Evolutionary conservation across 1,284 basidiomycete species (phyloP).

Genomic region (Omphalotus olearius): DNA sequence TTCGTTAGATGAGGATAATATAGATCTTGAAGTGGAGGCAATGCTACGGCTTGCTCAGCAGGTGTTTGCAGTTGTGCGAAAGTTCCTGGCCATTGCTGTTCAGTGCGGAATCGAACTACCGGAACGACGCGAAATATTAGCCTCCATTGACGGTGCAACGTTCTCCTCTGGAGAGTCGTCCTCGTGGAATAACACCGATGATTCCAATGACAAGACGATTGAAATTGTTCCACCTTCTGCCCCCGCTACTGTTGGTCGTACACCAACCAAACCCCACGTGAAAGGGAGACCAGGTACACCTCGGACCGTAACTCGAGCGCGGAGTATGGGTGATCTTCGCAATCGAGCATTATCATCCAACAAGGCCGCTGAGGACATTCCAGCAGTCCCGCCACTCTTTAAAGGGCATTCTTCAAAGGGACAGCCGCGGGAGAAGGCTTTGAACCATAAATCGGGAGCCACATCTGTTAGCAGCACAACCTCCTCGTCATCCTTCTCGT

Average conservation of each 20-base stretch:
- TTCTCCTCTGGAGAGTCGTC: background rate
- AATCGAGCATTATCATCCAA: constrained; percentile 22
- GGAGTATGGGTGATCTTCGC: constrained; percentile 53
- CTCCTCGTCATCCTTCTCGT: constrained; percentile 56
- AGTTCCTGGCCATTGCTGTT: constrained; percentile 69
- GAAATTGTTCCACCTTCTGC: background rate
- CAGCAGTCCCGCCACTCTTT: constrained; percentile 28
- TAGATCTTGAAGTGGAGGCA: constrained; percentile 57
- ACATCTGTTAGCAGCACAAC: constrained; percentile 57
- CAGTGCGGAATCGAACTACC: constrained; percentile 81
- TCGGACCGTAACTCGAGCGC: constrained; percentile 20
- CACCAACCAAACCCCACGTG: constrained; percentile 27
- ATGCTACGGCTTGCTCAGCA: constrained; percentile 75
- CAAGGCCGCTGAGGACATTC: constrained; percentile 16
- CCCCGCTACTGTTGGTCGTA: constrained; percentile 19
- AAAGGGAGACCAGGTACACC: constrained; percentile 11
- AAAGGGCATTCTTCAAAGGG: constrained; percentile 18
- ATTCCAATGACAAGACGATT: constrained; percentile 1
- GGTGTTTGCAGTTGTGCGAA: constrained; percentile 68
- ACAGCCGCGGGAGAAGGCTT: constrained; percentile 19
- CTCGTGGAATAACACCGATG: background rate
- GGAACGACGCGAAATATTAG: constrained; percentile 39
- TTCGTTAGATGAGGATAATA: constrained; percentile 40
- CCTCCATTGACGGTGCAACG: constrained; percentile 20
- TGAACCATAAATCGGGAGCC: constrained; percentile 37